Evolutionary conservation across 257 asterid species (phyloP).

Genomic region (Henckelia pumila): DNA sequence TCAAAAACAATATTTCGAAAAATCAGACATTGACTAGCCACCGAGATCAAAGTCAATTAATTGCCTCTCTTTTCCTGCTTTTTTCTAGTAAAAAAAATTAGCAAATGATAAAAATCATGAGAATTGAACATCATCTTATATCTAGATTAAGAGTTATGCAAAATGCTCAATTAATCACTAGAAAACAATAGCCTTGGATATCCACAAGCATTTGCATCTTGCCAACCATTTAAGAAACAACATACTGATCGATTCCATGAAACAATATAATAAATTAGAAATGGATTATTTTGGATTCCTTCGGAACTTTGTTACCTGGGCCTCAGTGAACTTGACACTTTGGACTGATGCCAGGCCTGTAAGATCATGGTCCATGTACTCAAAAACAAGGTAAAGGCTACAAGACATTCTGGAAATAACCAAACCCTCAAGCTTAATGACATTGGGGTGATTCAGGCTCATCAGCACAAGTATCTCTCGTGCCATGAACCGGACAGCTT

Average conservation of each 20-base stretch:
- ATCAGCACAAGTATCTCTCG: constrained; percentile 73
- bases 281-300: neutral
- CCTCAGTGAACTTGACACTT: constrained; percentile 57
- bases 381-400: constrained; percentile 84
- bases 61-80: neutral
- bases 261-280: constrained; percentile 10
- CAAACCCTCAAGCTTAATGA: constrained; percentile 84
- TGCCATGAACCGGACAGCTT: constrained; percentile 80
- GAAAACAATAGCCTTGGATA: neutral
- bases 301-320: constrained; percentile 54
- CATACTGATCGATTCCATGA: constrained; percentile 18
- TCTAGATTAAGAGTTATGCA: neutral
- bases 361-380: constrained; percentile 97
- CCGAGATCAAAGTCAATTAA: neutral
- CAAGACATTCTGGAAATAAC: constrained; percentile 85
- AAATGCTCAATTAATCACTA: neutral
- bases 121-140: neutral
- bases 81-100: neutral
- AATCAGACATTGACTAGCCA: constrained; percentile 1
- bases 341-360: constrained; percentile 81
- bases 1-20: constrained; percentile 5
- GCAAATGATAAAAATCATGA: neutral
- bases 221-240: constrained; percentile 4
- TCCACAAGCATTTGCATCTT: too few relatives aligned
- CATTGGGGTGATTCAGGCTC: constrained; percentile 80